Evolutionary conservation across 2,329 filamentous ascomycete genomes (phyloP), one percentile per base, ranked within the genome.

Genomic region (Grosmannia serpens): DNA sequence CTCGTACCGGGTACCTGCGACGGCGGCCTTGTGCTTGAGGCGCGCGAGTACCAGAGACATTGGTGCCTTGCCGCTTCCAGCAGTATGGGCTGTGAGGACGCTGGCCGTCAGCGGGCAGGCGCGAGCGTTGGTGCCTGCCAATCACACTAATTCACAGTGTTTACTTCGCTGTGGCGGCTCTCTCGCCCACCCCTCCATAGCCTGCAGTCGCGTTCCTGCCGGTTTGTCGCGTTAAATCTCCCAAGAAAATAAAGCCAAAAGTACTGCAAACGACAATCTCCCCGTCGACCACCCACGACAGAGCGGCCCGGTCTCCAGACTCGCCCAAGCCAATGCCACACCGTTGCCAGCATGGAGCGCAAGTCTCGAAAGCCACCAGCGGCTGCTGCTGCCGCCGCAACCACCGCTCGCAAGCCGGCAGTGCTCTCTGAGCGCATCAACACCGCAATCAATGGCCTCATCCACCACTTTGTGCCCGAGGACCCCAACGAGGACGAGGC

Each of bases 391-490:
- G 49, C 22, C 15, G 33, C 55, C 22, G 31, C 50, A 5, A n/a
- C 57, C 26, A 53, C 54, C 22, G n/a, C 47, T 2, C 69, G 71
- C 70, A 66, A 77, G 70, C 64, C 80, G 79, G 76, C 76, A 68
- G 82, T 83, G 78, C 76, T 80, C 66, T 77, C 79, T 66, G 78
- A 82, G 67, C 88, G 89, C 75, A 82, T 95, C 73, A 83, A 86
- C 69, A 85, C 84, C 70, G 89, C 88, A 70, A 84, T 95, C 69
- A 83, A 88, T 70, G 86, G 87, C 72, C 79, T 95, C 68, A 84
- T 95, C 69, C 78, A 85, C 66, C 86, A 87, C 68, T 76, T 92
- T 60, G 77, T 94, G 58, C 87, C 88, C 58, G 75, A 79, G 55
- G 78, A 84, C 62, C 78, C 82, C 47, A 75, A 81, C 63, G 85